These are phyloP conservation scores for Lantana camara DNA, from an alignment of 257 asterid genomes.

Conservation along the genomic window DNA sequence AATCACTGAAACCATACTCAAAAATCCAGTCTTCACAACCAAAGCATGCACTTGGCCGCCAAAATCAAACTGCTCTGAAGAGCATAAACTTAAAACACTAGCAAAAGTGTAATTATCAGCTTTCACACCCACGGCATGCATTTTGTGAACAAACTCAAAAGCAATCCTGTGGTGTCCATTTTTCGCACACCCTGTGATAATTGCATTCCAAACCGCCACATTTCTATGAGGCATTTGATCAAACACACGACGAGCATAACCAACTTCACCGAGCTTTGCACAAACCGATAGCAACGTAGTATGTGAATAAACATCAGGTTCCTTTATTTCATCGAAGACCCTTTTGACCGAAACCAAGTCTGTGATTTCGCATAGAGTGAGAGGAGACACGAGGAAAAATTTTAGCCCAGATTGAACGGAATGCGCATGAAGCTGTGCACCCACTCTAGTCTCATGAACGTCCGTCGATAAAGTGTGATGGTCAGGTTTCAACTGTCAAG, in stretches of 20 bases:
- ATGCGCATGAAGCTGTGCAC: constrained; percentile 67
- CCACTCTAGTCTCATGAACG: constrained; percentile 37
- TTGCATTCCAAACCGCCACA: constrained; percentile 83
- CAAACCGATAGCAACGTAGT: constrained; percentile 75
- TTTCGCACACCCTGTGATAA: constrained; percentile 78
- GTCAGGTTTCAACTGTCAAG: constrained; percentile 75
- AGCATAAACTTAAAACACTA: constrained; percentile 68
- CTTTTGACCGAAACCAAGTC: constrained; percentile 56
- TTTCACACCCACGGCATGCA: constrained; percentile 63
- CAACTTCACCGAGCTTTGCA: constrained; percentile 67
- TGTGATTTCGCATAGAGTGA: constrained; percentile 60
- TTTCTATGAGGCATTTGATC: constrained; percentile 57
- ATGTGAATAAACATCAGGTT: constrained; percentile 78
- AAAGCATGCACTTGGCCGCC: too few species aligned
- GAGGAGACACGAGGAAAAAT: constrained; percentile 62
- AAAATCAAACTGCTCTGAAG: constrained; percentile 41
- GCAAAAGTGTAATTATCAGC: constrained; percentile 79
- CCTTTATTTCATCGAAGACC: constrained; percentile 52
- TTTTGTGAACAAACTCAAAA: constrained; percentile 47
- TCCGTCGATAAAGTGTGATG: constrained; percentile 73
- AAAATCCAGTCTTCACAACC: constrained; percentile 63
- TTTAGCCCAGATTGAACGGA: constrained; percentile 56
- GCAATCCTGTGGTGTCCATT: constrained; percentile 51
- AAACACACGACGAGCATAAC: constrained; percentile 54
- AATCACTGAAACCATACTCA: constrained; percentile 59